Conservation (phyloP, 2,329 filamentous ascomycete genomes). For the Alternaria panax region DNA sequence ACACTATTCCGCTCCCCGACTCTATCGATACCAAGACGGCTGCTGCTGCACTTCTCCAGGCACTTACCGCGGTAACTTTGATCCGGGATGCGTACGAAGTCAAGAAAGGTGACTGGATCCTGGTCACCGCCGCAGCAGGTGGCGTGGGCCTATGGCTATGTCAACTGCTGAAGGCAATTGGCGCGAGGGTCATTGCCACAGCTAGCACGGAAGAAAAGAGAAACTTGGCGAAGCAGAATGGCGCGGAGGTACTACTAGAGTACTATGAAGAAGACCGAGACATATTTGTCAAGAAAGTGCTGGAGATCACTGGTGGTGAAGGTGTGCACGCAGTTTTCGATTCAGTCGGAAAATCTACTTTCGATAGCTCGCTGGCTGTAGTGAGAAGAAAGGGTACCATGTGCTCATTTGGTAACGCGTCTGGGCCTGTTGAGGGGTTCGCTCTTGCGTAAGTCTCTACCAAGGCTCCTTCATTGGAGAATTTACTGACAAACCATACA, state of each 20-base stretch:
- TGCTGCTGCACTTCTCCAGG: constrained; percentile 77
- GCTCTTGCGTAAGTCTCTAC: constrained; percentile 63
- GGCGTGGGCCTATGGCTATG: constrained; percentile 75
- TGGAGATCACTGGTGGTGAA: constrained; percentile 73
- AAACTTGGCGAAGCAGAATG: constrained; percentile 71
- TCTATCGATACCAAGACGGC: constrained; percentile 67
- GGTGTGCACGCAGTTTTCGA: constrained; percentile 84
- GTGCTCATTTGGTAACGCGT: constrained; percentile 82
- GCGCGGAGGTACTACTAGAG: constrained; percentile 75
- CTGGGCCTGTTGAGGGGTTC: constrained; percentile 78
- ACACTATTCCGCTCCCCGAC: constrained; percentile 69
- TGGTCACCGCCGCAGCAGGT: constrained; percentile 86
- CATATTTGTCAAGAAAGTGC: constrained; percentile 58
- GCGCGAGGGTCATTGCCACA: constrained; percentile 81
- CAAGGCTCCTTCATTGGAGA: background rate
- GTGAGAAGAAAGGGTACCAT: constrained; percentile 79
- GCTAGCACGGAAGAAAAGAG: constrained; percentile 77
- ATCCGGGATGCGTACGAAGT: constrained; percentile 76
- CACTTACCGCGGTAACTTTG: constrained; percentile 81
- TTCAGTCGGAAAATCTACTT: constrained; percentile 84
- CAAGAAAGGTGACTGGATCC: constrained; percentile 77
- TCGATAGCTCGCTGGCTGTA: constrained; percentile 77
- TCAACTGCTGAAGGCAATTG: constrained; percentile 75
- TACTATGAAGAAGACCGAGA: constrained; percentile 64
- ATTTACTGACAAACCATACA: constrained; percentile 23